Evolutionary conservation across 768 basidiomycete genomes (phyloP).

Genomic region (Lactarius deliciosus): DNA sequence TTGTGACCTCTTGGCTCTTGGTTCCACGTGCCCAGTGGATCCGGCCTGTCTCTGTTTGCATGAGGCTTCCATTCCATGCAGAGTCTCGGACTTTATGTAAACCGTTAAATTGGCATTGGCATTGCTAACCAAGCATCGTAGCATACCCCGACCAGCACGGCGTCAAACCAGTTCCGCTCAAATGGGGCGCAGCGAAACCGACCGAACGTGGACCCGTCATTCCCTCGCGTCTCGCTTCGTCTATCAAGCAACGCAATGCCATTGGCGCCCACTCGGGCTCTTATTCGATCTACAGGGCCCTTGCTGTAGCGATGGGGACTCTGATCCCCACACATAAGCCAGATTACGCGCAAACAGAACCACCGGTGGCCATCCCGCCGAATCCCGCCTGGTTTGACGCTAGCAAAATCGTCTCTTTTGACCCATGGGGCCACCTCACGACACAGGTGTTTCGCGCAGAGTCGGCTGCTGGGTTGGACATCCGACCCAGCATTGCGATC

Average conservation of each 20-base stretch:
- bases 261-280: constrained; percentile 92
- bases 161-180: constrained; percentile 72
- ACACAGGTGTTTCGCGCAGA: constrained; percentile 67
- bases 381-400: constrained; percentile 77
- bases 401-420: constrained; percentile 84
- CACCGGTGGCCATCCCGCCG: constrained; percentile 75
- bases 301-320: constrained; percentile 88
- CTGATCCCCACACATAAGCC: constrained; percentile 79
- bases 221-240: constrained; percentile 78
- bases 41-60: background rate
- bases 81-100: constrained; percentile 12
- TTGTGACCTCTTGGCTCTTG: background rate
- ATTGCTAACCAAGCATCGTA: constrained; percentile 28
- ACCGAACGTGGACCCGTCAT: constrained; percentile 79
- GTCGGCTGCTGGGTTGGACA: constrained; percentile 71
- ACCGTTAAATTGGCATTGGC: constrained; percentile 2
- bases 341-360: constrained; percentile 80
- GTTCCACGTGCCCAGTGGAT: background rate
- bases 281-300: constrained; percentile 92
- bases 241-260: constrained; percentile 89
- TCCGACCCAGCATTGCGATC: constrained; percentile 89
- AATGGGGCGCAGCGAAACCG: constrained; percentile 76
- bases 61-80: constrained; percentile 3
- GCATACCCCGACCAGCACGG: constrained; percentile 93
- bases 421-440: constrained; percentile 91